Conservation (phyloP, 495 filamentous ascomycete genomes). For the Penicillium malachiteum region DNA sequence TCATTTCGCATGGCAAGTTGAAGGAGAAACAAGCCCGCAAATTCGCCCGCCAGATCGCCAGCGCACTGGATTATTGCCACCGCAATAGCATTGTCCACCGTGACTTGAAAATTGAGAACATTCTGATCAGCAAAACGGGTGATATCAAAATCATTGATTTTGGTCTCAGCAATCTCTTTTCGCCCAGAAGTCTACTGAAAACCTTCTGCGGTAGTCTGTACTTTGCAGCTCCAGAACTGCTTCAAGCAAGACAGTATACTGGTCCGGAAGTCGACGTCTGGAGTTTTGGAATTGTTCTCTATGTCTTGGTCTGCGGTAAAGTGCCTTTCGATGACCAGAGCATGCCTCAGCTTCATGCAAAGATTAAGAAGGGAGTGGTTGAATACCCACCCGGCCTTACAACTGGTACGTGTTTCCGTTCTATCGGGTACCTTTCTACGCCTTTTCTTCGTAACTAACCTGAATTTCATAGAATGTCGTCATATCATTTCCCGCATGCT, state of each 20-base stretch:
- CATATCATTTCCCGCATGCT: slow-evolving; percentile 94
- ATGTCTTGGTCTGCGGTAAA: slow-evolving; percentile 96
- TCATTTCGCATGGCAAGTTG: slow-evolving; percentile 94
- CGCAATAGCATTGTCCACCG: slow-evolving; percentile 98
- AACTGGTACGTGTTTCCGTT: slow-evolving; percentile 59
- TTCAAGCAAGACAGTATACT: slow-evolving; percentile 92
- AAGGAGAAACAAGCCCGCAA: slow-evolving; percentile 99
- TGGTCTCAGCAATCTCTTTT: slow-evolving; percentile 94
- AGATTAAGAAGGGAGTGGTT: slow-evolving; percentile 96
- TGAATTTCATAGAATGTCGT: slow-evolving; percentile 71
- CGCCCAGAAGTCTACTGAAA: slow-evolving; percentile 81
- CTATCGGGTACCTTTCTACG: not conserved
- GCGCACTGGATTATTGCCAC: slow-evolving; percentile 98
- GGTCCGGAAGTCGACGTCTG: slow-evolving; percentile 97
- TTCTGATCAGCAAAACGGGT: slow-evolving; percentile 97
- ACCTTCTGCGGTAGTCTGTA: slow-evolving; percentile 98
- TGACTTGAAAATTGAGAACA: slow-evolving; percentile 98
- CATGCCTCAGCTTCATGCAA: slow-evolving; percentile 97
- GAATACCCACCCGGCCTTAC: slow-evolving; percentile 95
- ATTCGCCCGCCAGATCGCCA: slow-evolving; percentile 95
- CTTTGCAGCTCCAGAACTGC: slow-evolving; percentile 92
- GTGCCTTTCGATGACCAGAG: slow-evolving; percentile 99
- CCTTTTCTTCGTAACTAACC: not conserved
- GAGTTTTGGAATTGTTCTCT: slow-evolving; percentile 99
- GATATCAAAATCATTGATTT: slow-evolving; percentile 99